Base-by-base conservation (phyloP, 164 flowering plant species). In the Aristolochia californica region DNA sequence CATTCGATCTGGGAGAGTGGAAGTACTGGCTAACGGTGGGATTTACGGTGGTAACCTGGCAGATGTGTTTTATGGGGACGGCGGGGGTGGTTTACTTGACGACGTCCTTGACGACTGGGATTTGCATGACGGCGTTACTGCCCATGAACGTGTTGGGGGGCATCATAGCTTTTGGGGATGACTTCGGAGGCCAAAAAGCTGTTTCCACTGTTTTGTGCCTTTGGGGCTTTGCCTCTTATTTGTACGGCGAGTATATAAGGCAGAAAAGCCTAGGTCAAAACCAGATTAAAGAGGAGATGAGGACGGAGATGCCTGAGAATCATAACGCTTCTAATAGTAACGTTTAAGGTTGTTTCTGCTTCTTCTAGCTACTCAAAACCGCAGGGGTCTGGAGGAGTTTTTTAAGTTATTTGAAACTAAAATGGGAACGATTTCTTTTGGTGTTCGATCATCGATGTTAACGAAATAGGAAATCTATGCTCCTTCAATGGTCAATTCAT, bases 61-160 rank as follows among this genome's bases (percentile, higher is more conserved):
- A 88, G 72, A 17, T 85, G 43, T 77, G 79, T 60, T 85, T 88
- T 66, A 65, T 84, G 82, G 96, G 91, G 15, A 82, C 96, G 11
- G 88, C 96, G 0, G 96, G 96, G 63, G 68, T 84, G 68, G 86
- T 88, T 48, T 88, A 73, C 67, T 23, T 84, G 67, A 86, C 96
- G 24, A 73, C 82, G 50, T 78, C 85, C 17, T 24, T 88, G 18
- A 85, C 86, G 7, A 77, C 87, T 3, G 96, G 88, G 59, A 74
- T 88, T 13, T 88, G 94, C 81, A 79, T 75, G 83, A 88, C 91
- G 67, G 88, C 94, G 53, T 54, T 88, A 52, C 48, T 84, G 68
- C 81, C 77, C 16, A 59, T 78, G 68, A 85, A 82, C 64, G 91
- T 84, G 44, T 13, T 83, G 21, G 81, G 82, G 0, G 94, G 91